Evolutionary conservation across 2,329 filamentous ascomycete genomes (phyloP).

Genomic region (Ophiocordyceps camponoti-saundersi): DNA sequence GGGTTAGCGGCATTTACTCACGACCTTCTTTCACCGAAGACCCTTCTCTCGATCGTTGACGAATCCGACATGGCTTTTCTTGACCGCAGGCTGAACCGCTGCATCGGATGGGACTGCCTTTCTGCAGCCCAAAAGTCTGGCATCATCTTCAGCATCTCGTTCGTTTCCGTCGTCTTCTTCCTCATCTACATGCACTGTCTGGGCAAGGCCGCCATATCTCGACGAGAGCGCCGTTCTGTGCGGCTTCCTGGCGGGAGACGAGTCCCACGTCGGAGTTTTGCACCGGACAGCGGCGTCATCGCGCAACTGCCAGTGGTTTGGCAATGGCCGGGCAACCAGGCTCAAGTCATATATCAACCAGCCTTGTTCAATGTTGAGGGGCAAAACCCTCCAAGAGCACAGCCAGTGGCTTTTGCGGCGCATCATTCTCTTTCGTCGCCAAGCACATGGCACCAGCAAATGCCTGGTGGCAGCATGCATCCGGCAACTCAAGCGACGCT

Average conservation of each 20-base stretch:
- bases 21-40: not conserved
- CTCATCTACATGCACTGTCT: conserved; percentile 18
- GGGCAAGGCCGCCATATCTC: conserved; percentile 7
- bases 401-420: not conserved
- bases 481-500: not conserved
- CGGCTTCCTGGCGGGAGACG: conserved; percentile 4
- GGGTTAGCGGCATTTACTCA: not conserved
- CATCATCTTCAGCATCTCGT: conserved; percentile 18
- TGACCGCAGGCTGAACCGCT: conserved; percentile 4
- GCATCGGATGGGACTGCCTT: conserved; percentile 22
- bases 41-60: not conserved
- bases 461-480: not conserved
- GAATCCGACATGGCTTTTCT: not conserved
- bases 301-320: conserved; percentile 1
- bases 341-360: conserved; percentile 1
- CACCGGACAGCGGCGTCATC: not conserved
- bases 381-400: not conserved
- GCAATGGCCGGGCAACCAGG: not conserved
- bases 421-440: not conserved
- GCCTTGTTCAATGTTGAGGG: conserved; percentile 1
- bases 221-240: conserved; percentile 1
- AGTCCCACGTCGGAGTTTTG: not conserved
- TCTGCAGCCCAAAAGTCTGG: conserved; percentile 18
- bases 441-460: not conserved
- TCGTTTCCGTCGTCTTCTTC: conserved; percentile 11